Percentiles rank a stretch among this genome's conserved stretches.
phyloP scores from a whole-genome alignment of 1,284 basidiomycete species.

The Rhodotorula sp. region DNA sequence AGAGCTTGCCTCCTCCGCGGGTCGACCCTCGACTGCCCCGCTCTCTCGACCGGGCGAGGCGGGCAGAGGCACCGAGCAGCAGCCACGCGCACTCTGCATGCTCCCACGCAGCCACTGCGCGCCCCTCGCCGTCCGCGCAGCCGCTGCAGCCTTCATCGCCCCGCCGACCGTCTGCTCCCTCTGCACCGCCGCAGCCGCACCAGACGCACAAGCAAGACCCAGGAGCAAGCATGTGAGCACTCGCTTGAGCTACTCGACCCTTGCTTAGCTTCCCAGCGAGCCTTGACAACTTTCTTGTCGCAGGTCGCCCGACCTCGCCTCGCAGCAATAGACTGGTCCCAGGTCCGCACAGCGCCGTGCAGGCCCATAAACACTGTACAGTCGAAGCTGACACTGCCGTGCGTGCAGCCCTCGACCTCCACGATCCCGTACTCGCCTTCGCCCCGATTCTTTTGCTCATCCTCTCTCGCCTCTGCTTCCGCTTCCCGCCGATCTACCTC shows the following conservation, averaged over 20 bases:
- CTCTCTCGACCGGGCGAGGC: background rate
- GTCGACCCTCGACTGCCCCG: background rate
- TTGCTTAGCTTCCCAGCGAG: no score
- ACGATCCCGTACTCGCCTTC: constrained; percentile 25
- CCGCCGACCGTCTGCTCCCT: background rate
- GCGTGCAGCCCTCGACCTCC: constrained; percentile 23
- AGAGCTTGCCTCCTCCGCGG: no score
- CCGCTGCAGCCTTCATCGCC: background rate
- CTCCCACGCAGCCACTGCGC: constrained; percentile 8
- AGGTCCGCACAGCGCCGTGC: background rate
- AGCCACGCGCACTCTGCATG: background rate
- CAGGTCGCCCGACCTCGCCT: constrained; percentile 4
- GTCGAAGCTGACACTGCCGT: background rate
- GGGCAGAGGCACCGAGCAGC: background rate
- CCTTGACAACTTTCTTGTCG: background rate
- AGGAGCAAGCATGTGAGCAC: background rate
- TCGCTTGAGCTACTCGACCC: no score
- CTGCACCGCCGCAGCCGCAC: background rate
- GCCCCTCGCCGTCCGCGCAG: background rate
- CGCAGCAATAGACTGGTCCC: constrained; percentile 17
- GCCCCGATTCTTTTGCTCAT: constrained; percentile 1
- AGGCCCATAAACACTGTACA: no score
- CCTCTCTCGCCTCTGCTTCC: no score
- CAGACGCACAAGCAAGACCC: no score
- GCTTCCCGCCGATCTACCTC: background rate